These are phyloP conservation scores for Orbilia blumenaviensis DNA, from an alignment of 2,329 filamentous ascomycete genomes.

Conservation along the genomic window DNA sequence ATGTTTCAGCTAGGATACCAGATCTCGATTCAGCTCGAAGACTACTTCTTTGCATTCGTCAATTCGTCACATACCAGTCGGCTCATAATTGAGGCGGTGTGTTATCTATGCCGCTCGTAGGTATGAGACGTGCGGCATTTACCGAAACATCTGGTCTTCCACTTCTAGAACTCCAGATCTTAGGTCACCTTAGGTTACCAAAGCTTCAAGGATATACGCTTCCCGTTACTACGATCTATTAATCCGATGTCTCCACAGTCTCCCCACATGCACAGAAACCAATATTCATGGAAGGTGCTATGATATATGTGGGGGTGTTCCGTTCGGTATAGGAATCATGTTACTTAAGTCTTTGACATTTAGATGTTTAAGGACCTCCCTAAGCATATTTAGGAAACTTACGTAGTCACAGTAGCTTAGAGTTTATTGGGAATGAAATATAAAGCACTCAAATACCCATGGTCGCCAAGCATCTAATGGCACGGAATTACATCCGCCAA, in stretches of 20 bases:
- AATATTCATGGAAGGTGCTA: not conserved
- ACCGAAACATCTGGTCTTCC: not conserved
- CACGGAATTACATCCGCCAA: constrained; percentile 29
- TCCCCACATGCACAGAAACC: not conserved
- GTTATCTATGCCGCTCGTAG: not conserved
- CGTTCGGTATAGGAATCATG: not conserved
- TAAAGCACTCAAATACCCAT: constrained; percentile 14
- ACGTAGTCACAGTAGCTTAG: not conserved
- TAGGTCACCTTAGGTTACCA: constrained; percentile 9
- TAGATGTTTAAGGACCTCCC: constrained; percentile 12
- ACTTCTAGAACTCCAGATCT: constrained; percentile 6
- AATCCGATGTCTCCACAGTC: constrained; percentile 4
- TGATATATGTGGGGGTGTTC: not conserved
- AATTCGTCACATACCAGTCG: not conserved
- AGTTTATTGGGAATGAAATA: not conserved
- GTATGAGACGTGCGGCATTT: not conserved
- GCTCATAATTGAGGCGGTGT: constrained; percentile 4
- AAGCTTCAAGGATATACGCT: constrained; percentile 21
- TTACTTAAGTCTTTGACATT: constrained; percentile 8
- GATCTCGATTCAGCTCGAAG: not conserved
- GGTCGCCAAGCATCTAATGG: constrained; percentile 26
- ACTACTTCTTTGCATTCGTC: not conserved
- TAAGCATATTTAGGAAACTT: constrained; percentile 28
- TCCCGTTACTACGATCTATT: not conserved
- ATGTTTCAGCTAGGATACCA: not conserved